Evolutionary conservation across 768 basidiomycete species (phyloP).

Genomic region (Filobasidium wieringae): DNA sequence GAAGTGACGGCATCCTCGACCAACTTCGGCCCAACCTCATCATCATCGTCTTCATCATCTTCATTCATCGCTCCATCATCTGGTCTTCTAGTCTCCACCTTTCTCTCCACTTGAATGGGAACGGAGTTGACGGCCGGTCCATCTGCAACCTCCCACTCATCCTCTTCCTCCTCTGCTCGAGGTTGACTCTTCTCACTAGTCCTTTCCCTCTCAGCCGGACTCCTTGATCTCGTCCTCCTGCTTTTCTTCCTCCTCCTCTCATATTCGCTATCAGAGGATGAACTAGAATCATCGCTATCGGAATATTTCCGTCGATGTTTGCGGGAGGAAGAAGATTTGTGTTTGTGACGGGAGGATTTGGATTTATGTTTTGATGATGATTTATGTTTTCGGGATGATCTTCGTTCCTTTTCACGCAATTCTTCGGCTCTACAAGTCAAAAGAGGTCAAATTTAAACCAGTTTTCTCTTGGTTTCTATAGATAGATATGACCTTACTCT

Average conservation of each 20-base stretch:
- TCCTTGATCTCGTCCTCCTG: slow-evolving; percentile 21
- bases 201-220: slow-evolving; percentile 25
- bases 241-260: slow-evolving; percentile 41
- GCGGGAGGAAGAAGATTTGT: slow-evolving; percentile 22
- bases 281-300: slow-evolving; percentile 33
- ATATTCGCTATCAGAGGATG: slow-evolving; percentile 39
- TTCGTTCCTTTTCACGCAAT: not conserved
- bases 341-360: not conserved
- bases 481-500: slow-evolving; percentile 21
- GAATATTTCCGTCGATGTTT: slow-evolving; percentile 13
- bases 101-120: not conserved
- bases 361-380: not conserved
- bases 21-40: slow-evolving; percentile 73
- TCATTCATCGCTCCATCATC: no score
- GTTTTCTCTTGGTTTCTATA: no score
- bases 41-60: slow-evolving; percentile 48
- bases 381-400: slow-evolving; percentile 9
- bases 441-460: no score
- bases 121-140: slow-evolving; percentile 11
- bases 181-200: not conserved
- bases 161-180: slow-evolving; percentile 24
- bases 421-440: slow-evolving; percentile 1
- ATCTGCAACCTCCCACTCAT: slow-evolving; percentile 16
- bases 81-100: not conserved
- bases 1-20: slow-evolving; percentile 43